Conservation (phyloP, 2,329 filamentous ascomycete species). For the Pseudogymnoascus pannorum region DNA sequence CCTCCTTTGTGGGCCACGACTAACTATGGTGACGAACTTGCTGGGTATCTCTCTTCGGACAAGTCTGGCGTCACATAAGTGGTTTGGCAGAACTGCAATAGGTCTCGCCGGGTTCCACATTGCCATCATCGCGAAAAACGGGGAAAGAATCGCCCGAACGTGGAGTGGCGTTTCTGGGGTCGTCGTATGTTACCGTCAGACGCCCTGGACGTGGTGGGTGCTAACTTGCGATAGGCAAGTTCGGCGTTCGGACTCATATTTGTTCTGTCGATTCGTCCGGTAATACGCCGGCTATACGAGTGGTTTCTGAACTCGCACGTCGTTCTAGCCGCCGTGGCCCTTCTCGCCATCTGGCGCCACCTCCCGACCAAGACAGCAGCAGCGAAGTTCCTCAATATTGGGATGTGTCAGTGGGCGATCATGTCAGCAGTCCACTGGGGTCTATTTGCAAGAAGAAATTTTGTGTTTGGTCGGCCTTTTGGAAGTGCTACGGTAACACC, state of each 20-base stretch:
- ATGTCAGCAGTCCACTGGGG: conserved; percentile 11
- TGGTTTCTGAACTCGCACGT: conserved; percentile 14
- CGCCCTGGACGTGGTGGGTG: neutral
- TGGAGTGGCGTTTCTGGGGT: conserved; percentile 6
- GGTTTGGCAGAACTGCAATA: conserved; percentile 9
- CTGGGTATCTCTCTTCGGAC: conserved; percentile 12
- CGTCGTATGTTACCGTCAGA: conserved; percentile 8
- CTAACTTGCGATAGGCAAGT: conserved; percentile 4
- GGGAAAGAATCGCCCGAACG: conserved; percentile 1
- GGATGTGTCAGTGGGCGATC: conserved; percentile 10
- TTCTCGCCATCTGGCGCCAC: conserved; percentile 11
- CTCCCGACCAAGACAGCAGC: conserved; percentile 12
- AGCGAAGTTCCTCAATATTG: conserved; percentile 12
- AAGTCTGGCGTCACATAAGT: conserved; percentile 5
- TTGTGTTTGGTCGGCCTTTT: conserved; percentile 11
- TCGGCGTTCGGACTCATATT: conserved; percentile 12
- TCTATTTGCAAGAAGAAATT: conserved; percentile 15
- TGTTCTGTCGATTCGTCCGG: conserved; percentile 10
- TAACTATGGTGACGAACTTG: conserved; percentile 10
- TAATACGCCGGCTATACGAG: conserved; percentile 12
- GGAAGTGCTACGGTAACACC: conserved; percentile 10
- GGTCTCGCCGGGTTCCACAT: conserved; percentile 3
- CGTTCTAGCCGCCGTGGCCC: conserved; percentile 3
- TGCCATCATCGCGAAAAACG: neutral
- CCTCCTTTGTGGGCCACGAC: conserved; percentile 11